Evolutionary conservation across 208 protist genomes (phyloP).

Genomic region (Trypanosoma grayi): DNA sequence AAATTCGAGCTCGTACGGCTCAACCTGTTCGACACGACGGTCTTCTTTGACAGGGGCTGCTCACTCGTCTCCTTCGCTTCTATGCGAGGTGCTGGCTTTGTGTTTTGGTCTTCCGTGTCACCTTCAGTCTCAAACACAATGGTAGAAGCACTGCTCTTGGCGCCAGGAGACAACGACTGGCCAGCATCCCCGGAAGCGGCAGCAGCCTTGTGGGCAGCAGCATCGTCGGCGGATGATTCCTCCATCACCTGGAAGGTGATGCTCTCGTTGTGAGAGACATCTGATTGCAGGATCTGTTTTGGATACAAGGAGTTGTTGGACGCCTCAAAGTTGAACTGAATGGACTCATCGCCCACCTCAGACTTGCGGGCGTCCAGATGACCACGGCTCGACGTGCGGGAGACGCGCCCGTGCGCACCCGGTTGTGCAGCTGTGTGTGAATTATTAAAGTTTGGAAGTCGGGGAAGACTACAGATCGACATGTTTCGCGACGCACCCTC

Average conservation of each 20-base stretch:
- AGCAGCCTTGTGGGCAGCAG: not conserved
- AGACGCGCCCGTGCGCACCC: not conserved
- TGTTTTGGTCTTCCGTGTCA: not conserved
- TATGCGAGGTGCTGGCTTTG: slow-evolving; percentile 3
- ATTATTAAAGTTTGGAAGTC: no score
- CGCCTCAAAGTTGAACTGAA: slow-evolving; percentile 24
- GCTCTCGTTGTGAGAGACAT: slow-evolving; percentile 35
- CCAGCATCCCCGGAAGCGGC: not conserved
- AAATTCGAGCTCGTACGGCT: not conserved
- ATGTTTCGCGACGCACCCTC: not conserved
- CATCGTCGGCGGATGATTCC: slow-evolving; percentile 10
- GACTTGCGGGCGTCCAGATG: not conserved
- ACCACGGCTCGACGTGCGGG: not conserved
- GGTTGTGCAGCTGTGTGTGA: no score
- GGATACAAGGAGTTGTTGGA: not conserved
- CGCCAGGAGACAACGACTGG: no score
- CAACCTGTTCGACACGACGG: slow-evolving; percentile 32
- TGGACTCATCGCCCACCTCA: slow-evolving; percentile 10
- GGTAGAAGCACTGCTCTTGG: not conserved
- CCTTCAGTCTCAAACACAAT: not conserved
- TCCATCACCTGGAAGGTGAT: slow-evolving; percentile 52
- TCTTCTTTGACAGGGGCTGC: slow-evolving; percentile 23
- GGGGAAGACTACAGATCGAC: not conserved
- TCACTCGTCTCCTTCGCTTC: not conserved
- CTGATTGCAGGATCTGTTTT: not conserved